These are phyloP conservation scores for Rhizophora apiculata DNA, from an alignment of 345 rosid genomes.

Conservation along the genomic window DNA sequence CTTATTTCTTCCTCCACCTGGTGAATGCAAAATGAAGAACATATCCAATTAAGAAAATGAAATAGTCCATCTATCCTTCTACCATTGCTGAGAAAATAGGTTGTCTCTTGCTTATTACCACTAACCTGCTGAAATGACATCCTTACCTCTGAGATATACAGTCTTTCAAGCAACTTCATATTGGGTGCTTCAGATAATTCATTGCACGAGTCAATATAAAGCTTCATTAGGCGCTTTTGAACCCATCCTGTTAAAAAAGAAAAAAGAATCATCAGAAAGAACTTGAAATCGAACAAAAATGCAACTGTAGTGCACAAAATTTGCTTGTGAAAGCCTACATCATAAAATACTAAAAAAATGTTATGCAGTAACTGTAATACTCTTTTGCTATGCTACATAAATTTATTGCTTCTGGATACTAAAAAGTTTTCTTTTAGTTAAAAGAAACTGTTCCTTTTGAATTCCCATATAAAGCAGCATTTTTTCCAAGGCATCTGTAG, in stretches of 20 bases:
- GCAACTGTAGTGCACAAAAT: not conserved
- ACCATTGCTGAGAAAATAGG: slow-evolving; percentile 6
- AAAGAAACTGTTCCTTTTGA: no score
- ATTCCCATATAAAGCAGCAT: no score
- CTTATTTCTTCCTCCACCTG: slow-evolving; percentile 91
- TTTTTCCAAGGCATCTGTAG: no score
- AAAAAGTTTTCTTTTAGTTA: no score
- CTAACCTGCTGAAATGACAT: not conserved
- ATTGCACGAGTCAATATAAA: slow-evolving; percentile 74
- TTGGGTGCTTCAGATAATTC: slow-evolving; percentile 66
- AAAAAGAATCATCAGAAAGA: not conserved
- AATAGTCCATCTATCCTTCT: slow-evolving; percentile 9
- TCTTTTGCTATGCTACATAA: no score
- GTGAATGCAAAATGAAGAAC: slow-evolving; percentile 13
- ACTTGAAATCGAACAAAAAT: not conserved
- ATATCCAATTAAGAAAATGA: slow-evolving; percentile 3
- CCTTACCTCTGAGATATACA: slow-evolving; percentile 80
- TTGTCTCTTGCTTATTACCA: slow-evolving; percentile 5
- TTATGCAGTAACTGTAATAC: not conserved
- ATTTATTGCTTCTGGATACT: no score
- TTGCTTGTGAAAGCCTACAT: not conserved
- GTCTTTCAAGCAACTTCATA: slow-evolving; percentile 72
- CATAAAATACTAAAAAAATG: not conserved
- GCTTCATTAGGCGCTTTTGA: slow-evolving; percentile 85
- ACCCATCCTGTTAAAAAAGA: slow-evolving; percentile 66